A percentile compares a stretch with the other conserved stretches of the same genome.
Conservation (phyloP, 768 basidiomycete species). For the Boletus sensibilis region DNA sequence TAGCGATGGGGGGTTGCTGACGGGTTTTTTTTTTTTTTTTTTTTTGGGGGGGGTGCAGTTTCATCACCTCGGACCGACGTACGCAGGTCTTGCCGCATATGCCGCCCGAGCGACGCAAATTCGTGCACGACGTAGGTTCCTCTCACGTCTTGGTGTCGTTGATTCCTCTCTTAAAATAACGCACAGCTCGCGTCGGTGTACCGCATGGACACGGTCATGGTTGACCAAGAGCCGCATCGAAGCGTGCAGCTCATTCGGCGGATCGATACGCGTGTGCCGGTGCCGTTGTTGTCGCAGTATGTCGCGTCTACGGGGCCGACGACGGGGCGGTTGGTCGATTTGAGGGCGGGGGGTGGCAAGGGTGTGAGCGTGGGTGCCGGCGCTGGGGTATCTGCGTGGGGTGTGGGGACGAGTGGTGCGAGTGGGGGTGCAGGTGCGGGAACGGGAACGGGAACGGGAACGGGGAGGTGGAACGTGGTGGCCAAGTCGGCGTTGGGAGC, state of each 20-base stretch:
- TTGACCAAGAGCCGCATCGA: constrained; percentile 89
- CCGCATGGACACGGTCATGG: constrained; percentile 78
- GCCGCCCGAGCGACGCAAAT: constrained; percentile 76
- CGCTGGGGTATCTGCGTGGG: neutral
- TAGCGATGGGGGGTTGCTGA: neutral
- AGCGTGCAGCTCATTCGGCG: constrained; percentile 82
- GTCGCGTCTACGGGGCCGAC: constrained; percentile 33
- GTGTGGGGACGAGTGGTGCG: neutral
- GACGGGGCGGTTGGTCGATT: constrained; percentile 61
- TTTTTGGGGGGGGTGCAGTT: constrained; percentile 40
- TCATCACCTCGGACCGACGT: constrained; percentile 63
- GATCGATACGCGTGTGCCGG: constrained; percentile 78
- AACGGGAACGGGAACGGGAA: neutral
- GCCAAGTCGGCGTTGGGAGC: constrained; percentile 14
- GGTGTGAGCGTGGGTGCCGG: neutral
- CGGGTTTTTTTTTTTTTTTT: neutral
- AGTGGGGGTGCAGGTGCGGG: neutral
- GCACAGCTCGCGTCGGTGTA: constrained; percentile 71
- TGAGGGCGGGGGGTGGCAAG: constrained; percentile 36
- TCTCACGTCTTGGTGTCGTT: too few species aligned
- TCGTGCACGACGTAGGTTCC: constrained; percentile 63
- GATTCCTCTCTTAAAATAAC: neutral
- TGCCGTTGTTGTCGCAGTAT: constrained; percentile 60
- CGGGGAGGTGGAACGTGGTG: constrained; percentile 19
- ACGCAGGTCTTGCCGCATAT: constrained; percentile 78